Base-by-base conservation (phyloP, 192 early-diverging fungal species). In the Mortierella antarctica region DNA sequence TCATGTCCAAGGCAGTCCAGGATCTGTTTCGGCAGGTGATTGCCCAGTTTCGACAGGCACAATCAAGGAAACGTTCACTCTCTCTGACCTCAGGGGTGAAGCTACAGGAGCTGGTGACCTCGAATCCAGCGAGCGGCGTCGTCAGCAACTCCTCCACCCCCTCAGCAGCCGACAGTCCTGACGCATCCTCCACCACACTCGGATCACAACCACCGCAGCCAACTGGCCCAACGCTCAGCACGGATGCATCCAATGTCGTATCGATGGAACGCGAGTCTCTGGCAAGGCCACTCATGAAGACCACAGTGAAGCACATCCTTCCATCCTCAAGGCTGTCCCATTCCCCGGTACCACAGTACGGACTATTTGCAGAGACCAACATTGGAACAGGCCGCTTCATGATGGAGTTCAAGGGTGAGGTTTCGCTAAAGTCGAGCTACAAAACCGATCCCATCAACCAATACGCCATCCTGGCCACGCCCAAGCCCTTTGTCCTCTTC, bases 361-460 rank as follows among this genome's bases (percentile, higher is more conserved):
- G 91, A 18, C 65, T 93, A 14, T 91, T 92, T 83, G 88, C 91
- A 5, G 89, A 87, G 50, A 81, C 75, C 5, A 80, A 86, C 14
- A 87, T 95, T 51, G 57, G 82, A 11, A 60, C 84, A 0, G 72
- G 86, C 15, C 70, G 85, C 45, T 95, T 90, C 67, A 83, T 98
- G 55, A 86, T 90, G 78, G 92, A 96, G 59, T 93, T 93, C 73
- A 90, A 91, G 52, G 96, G 96, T 13, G 88, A 91, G 49, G 84
- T 94, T 14, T 67, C 86, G 0, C 75, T 94, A 12, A 92, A 93
- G 52, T 88, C 89, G 7, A 85, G 82, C 17, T 92, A 92, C 83
- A 90, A 91, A 65, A 74, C 85, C 40, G 88, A 91, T 20, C 85
- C 89, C 10, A 85, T 83, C 62, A 93, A 93, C 74, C 84, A 92